Evolutionary conservation across 2,329 filamentous ascomycete species (phyloP), one percentile per base, ranked within the genome.

Genomic region (Beauveria sp.): DNA sequence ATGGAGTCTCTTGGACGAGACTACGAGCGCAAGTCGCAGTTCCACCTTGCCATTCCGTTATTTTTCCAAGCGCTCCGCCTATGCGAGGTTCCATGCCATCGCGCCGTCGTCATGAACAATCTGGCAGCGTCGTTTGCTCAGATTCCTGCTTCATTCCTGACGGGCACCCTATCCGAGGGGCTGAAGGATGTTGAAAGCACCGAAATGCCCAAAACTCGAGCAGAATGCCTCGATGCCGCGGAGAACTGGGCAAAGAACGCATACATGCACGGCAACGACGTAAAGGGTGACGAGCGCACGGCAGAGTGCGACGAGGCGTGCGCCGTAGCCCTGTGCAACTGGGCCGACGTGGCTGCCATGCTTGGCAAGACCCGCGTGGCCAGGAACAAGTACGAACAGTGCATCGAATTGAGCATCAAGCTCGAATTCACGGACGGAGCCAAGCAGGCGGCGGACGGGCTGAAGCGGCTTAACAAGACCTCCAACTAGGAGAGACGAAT

Each of bases 91-190:
- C 81, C 79, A 34, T 97, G 92, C 71, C 92, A 96, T 71, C 86
- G 88, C 55, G 88, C 91, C 30, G 81, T 92, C 16, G 79, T 97
- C 70, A 96, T 93, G 90, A 92, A 92, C 77, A 93, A 93, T 71
- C 80, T 93, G 62, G 84, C 90, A 8, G 85, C 84, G 41, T 86
- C 85, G 51, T 84, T 93, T 63, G 87, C 87, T 3, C 89, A 91
- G 72, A 88, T 87, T 63, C 81, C 81, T 9, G 72, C 73, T 57
- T 63, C 71, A 20, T 68, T 73, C 5, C 55, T 67, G 5, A 61
- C 67, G 20, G 61, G 63, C 12, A 66, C 68, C n/a, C 67, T 68
- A n/a, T 66, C 70, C 6, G 66, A 70, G 44, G 65, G 64, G 9
- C 66, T 73, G 28, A 67, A 67, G 53, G 67, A 67, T 48, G 47